phyloP scores from a whole-genome alignment of 352 stramenopile species.

The Phytopythium sindhum region DNA sequence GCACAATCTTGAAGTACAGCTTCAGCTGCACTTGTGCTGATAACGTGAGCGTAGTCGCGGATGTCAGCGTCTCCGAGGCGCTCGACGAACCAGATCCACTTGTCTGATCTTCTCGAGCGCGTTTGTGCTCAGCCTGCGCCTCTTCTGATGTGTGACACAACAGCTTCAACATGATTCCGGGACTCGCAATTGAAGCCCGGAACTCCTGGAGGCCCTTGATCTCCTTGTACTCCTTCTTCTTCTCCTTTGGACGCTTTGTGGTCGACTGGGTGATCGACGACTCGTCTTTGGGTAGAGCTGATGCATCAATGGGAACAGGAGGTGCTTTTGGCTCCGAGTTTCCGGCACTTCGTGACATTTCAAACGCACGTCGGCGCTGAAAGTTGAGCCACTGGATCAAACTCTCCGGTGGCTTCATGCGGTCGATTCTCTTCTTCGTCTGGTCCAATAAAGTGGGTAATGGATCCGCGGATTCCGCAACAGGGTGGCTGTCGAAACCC shows the following conservation, averaged over 20 bases:
- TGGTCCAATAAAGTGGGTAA: slow-evolving; percentile 29
- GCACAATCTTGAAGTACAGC: slow-evolving; percentile 69
- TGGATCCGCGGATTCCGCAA: slow-evolving; percentile 43
- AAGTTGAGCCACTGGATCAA: slow-evolving; percentile 73
- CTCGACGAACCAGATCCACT: slow-evolving; percentile 17
- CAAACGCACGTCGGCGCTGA: slow-evolving; percentile 41
- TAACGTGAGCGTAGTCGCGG: slow-evolving; percentile 45
- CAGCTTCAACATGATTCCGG: slow-evolving; percentile 68
- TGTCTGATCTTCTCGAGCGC: slow-evolving; percentile 37
- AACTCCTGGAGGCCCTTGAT: slow-evolving; percentile 71
- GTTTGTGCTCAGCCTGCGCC: slow-evolving; percentile 50
- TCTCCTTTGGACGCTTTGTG: slow-evolving; percentile 46
- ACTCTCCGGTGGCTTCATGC: slow-evolving; percentile 48
- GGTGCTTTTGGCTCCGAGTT: not conserved
- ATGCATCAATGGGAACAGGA: not conserved
- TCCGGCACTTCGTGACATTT: slow-evolving; percentile 21
- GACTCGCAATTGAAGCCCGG: slow-evolving; percentile 41
- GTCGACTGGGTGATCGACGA: not conserved
- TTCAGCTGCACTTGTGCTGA: slow-evolving; percentile 58
- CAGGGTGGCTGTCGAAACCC: slow-evolving; percentile 34
- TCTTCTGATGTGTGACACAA: slow-evolving; percentile 57
- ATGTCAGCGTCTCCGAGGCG: slow-evolving; percentile 47
- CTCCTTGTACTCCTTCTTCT: slow-evolving; percentile 59
- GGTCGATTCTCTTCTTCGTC: slow-evolving; percentile 31
- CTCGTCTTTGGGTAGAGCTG: not conserved